Evolutionary conservation across 768 basidiomycete genomes (phyloP), one percentile per base, ranked within the genome.

Genomic region (Russula earlei): DNA sequence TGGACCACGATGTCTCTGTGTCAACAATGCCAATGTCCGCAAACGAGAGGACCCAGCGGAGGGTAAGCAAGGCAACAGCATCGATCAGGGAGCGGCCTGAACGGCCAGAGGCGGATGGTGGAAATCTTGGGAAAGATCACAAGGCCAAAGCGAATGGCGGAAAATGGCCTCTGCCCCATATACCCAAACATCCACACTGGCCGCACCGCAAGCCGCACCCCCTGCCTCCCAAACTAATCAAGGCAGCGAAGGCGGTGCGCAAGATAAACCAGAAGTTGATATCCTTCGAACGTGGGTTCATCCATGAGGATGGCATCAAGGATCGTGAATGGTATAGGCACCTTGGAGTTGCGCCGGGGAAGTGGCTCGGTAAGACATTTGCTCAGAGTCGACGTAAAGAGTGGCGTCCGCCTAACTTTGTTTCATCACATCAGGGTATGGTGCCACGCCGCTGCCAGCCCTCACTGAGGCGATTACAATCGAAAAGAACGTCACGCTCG

Each of bases 311-410:
- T 15, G 92, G 91, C 0, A 82, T 92, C 60, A 82, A 82, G 62
- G 82, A 84, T 52, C 76, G 87, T 31, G 85, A 89, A 66, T 94
- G 91, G 91, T 95, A 87, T 67, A 81, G 74, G 64, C 85, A 92
- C 69, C 76, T 91, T 17, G 91, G 79, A 46, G 87, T 91, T 41
- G 89, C 91, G 3, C 91, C 92, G 29, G 91, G 91, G 37, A 84
- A 88, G 68, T 85, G 85, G 82, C 80, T 85, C 38, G 85, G 86
- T 87, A 62, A 62, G 77, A 69, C n/a, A n/a, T n/a, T n/a, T 33
- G 24, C 29, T 25, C n/a, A n/a, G n/a, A n/a, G n/a, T 9, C 24
- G 19, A 38, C 22, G 15, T 24, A 12, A 36, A 22, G 34, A 25
- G 12, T 4, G n/a, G 22, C 10, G 25, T 11, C 34, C 11, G 34